Evolutionary conservation across 2,329 filamentous ascomycete genomes (phyloP).

Genomic region (Penicillium vulpinum): DNA sequence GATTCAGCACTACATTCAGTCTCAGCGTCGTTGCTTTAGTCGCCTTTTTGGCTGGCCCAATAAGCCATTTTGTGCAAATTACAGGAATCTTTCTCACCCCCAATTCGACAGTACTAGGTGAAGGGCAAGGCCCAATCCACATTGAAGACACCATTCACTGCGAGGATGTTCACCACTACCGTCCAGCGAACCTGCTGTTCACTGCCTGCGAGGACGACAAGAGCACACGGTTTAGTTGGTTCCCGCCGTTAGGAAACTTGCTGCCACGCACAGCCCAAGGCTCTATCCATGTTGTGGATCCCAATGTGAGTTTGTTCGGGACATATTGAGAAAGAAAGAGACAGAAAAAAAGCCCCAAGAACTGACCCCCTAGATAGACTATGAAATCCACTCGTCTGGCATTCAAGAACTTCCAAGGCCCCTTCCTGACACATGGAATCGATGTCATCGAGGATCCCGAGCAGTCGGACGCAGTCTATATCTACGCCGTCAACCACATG

Average conservation of each 20-base stretch:
- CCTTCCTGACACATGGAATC: slow-evolving; percentile 62
- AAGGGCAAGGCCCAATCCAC: slow-evolving; percentile 39
- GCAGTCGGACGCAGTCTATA: slow-evolving; percentile 51
- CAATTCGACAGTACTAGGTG: slow-evolving; percentile 13
- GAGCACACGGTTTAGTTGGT: slow-evolving; percentile 52
- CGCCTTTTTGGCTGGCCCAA: slow-evolving; percentile 20
- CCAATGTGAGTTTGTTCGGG: slow-evolving; percentile 43
- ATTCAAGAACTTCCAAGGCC: slow-evolving; percentile 53
- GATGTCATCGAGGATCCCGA: slow-evolving; percentile 57
- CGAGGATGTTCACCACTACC: slow-evolving; percentile 61
- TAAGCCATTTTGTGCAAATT: slow-evolving; percentile 23
- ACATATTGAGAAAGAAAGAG: background rate
- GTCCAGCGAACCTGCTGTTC: slow-evolving; percentile 52
- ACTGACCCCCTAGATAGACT: slow-evolving; percentile 37
- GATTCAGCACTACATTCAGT: slow-evolving; percentile 13
- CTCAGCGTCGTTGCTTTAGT: slow-evolving; percentile 23
- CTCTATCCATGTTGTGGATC: slow-evolving; percentile 54
- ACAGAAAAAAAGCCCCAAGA: background rate
- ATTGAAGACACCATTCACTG: slow-evolving; percentile 58
- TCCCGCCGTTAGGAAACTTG: slow-evolving; percentile 50
- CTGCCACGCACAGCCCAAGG: slow-evolving; percentile 32
- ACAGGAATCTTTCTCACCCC: slow-evolving; percentile 26
- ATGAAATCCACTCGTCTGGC: slow-evolving; percentile 48
- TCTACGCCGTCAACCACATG: slow-evolving; percentile 62
- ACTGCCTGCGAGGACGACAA: slow-evolving; percentile 56